Conservation (phyloP, 352 stramenopile species). For the Pythium phragmiticola region DNA sequence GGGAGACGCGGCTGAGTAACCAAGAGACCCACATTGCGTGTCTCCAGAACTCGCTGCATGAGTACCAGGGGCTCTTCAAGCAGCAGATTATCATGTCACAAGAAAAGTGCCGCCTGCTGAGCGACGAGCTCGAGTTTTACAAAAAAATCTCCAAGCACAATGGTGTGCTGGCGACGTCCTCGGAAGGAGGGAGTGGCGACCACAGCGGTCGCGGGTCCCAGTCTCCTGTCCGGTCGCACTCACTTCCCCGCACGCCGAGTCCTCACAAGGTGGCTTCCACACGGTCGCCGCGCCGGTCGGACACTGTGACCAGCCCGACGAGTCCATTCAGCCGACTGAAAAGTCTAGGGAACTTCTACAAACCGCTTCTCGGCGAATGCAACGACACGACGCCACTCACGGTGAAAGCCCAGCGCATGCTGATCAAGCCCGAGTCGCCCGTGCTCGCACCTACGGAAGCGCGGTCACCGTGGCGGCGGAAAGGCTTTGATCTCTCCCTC, state of each 20-base stretch:
- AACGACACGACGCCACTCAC: conserved; percentile 22
- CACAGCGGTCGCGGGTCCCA: conserved; percentile 1
- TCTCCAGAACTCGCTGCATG: conserved; percentile 71
- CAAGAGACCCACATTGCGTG: conserved; percentile 74
- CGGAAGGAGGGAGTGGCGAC: conserved; percentile 37
- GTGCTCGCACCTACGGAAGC: conserved; percentile 3
- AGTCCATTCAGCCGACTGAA: conserved; percentile 19
- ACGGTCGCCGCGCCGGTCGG: neutral
- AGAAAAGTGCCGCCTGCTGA: conserved; percentile 71
- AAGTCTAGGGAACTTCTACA: conserved; percentile 20
- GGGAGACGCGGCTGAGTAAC: conserved; percentile 65
- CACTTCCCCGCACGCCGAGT: conserved; percentile 10
- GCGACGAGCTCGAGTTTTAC: conserved; percentile 81
- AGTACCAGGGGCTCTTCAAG: conserved; percentile 81
- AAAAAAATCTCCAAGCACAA: conserved; percentile 64
- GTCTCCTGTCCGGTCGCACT: conserved; percentile 11
- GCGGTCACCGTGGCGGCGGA: conserved; percentile 19
- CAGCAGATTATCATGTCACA: conserved; percentile 83
- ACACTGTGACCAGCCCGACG: neutral
- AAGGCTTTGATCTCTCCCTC: conserved; percentile 20
- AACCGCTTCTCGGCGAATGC: conserved; percentile 2
- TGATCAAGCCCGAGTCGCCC: conserved; percentile 35
- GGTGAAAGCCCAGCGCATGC: conserved; percentile 37
- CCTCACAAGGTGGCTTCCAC: conserved; percentile 3
- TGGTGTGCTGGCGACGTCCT: neutral